A percentile compares a stretch with the other conserved stretches of the same genome.
Conservation (phyloP, 148 eudicot genomes). For the Talinum fruticosum region DNA sequence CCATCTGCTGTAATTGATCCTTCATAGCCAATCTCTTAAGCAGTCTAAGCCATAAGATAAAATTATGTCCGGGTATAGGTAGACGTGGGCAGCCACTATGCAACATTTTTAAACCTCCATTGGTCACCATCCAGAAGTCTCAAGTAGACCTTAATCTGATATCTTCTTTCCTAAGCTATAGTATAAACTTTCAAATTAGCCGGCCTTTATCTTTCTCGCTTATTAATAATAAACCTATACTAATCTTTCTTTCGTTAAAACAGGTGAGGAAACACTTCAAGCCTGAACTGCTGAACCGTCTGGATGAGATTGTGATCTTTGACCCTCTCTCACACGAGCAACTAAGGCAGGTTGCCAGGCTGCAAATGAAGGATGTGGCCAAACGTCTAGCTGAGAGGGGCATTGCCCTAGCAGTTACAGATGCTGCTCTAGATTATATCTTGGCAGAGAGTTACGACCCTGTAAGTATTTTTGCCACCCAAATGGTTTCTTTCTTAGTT, state of each 20-base stretch:
- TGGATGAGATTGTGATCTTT: conserved; percentile 83
- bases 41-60: no score
- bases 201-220: no score
- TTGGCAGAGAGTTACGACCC: conserved; percentile 84
- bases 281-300: conserved; percentile 76
- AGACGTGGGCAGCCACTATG: no score
- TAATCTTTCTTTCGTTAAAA: background rate
- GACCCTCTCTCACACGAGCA: conserved; percentile 90
- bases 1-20: no score
- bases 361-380: conserved; percentile 84
- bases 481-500: background rate
- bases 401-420: conserved; percentile 72
- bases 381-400: conserved; percentile 81
- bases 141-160: no score
- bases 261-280: conserved; percentile 82
- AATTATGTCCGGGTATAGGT: no score
- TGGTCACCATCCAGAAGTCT: no score
- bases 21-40: no score
- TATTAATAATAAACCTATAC: no score
- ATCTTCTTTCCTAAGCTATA: no score
- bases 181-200: no score
- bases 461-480: conserved; percentile 37
- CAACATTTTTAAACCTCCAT: no score
- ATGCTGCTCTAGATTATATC: conserved; percentile 71
- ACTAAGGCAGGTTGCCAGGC: conserved; percentile 64